These are phyloP conservation scores for Ophiocordyceps polyrhachis-furcata DNA, from an alignment of 2,329 filamentous ascomycete species.

Conservation along the genomic window DNA sequence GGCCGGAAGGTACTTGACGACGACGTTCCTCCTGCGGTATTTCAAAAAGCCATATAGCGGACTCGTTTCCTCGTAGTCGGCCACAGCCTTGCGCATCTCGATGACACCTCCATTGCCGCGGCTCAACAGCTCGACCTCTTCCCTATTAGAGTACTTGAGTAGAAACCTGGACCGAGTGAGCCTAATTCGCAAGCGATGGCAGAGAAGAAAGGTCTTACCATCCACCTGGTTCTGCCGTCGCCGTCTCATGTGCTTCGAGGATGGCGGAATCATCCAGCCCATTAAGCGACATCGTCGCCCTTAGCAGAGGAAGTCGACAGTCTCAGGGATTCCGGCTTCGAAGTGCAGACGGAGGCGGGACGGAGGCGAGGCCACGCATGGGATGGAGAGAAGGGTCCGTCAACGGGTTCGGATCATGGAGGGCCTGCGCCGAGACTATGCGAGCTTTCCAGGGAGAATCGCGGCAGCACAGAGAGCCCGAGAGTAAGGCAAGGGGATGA, in stretches of 20 bases:
- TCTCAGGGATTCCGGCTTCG: neutral
- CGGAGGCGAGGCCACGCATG: neutral
- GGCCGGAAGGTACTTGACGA: slow-evolving; percentile 85
- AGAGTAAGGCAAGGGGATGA: neutral
- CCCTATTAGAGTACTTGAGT: slow-evolving; percentile 75
- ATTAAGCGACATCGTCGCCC: slow-evolving; percentile 70
- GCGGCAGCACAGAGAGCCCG: neutral
- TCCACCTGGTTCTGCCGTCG: slow-evolving; percentile 70
- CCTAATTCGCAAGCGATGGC: neutral
- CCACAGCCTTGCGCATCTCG: slow-evolving; percentile 64
- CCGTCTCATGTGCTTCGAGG: slow-evolving; percentile 67
- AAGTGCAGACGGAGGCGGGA: neutral
- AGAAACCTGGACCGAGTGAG: slow-evolving; percentile 52
- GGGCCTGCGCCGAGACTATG: slow-evolving; percentile 2
- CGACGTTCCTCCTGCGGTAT: slow-evolving; percentile 74
- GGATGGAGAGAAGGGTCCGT: neutral
- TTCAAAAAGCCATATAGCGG: slow-evolving; percentile 84
- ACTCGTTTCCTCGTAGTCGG: slow-evolving; percentile 63
- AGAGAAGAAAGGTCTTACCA: slow-evolving; percentile 43
- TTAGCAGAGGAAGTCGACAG: neutral
- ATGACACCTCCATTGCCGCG: slow-evolving; percentile 65
- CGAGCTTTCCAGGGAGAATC: neutral
- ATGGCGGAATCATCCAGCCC: slow-evolving; percentile 69
- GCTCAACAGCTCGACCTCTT: slow-evolving; percentile 64
- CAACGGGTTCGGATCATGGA: slow-evolving; percentile 1